A percentile compares a stretch with the other conserved stretches of the same genome.
Conservation (phyloP, 352 stramenopile species). For the Globisporangium polare region DNA sequence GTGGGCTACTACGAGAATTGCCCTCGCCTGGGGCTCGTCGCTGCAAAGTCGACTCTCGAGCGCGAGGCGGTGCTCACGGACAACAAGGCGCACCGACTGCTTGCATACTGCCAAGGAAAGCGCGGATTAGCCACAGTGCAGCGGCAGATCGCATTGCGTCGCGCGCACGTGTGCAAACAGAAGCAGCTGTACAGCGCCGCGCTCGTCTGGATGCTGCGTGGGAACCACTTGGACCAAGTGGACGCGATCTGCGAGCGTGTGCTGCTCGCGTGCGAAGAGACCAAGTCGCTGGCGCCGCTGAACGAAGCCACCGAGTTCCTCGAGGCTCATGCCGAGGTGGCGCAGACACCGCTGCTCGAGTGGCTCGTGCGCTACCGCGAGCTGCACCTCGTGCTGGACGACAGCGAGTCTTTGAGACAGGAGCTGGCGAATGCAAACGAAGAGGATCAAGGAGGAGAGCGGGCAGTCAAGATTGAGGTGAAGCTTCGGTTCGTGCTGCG, state of each 20-base stretch:
- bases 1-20: constrained; percentile 65
- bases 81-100: constrained; percentile 52
- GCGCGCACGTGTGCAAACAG: constrained; percentile 38
- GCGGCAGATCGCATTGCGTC: constrained; percentile 30
- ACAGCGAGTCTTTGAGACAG: constrained; percentile 42
- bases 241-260: constrained; percentile 56
- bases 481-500: constrained; percentile 58
- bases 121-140: constrained; percentile 30
- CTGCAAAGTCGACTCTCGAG: constrained; percentile 35
- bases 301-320: constrained; percentile 73
- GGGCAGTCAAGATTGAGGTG: constrained; percentile 24
- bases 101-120: constrained; percentile 53
- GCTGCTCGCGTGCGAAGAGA: constrained; percentile 39
- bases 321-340: constrained; percentile 36
- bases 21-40: constrained; percentile 39
- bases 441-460: constrained; percentile 18
- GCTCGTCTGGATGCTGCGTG: constrained; percentile 66
- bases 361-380: constrained; percentile 75
- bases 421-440: constrained; percentile 20
- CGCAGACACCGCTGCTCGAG: constrained; percentile 40
- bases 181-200: constrained; percentile 37
- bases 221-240: constrained; percentile 49
- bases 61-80: constrained; percentile 51
- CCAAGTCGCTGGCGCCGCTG: constrained; percentile 37
- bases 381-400: constrained; percentile 60